Evolutionary conservation across 1,284 basidiomycete genomes (phyloP).

Genomic region (Exobasidium rhododendri): DNA sequence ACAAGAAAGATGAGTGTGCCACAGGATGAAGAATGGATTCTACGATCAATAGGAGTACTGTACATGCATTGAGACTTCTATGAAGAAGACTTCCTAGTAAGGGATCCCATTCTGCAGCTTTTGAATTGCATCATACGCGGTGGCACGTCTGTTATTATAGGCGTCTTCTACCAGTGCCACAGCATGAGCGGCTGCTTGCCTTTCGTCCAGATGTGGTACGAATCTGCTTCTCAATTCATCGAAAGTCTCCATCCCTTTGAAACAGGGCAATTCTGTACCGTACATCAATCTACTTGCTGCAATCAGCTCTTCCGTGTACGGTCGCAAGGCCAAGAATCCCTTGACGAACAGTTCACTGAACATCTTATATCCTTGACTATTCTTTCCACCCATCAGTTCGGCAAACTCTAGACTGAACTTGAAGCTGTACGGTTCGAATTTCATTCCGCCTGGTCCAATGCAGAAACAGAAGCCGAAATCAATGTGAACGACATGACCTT

Average conservation of each 20-base stretch:
- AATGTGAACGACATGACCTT: constrained; percentile 92
- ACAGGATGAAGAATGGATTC: too few species aligned
- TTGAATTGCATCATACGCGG: constrained; percentile 75
- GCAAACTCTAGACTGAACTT: constrained; percentile 99
- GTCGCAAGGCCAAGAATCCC: constrained; percentile 89
- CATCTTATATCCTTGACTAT: constrained; percentile 85
- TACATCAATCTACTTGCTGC: constrained; percentile 89
- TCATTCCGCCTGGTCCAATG: constrained; percentile 64
- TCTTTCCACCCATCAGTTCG: constrained; percentile 88
- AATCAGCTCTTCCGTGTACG: constrained; percentile 83
- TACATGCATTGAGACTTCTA: too few species aligned
- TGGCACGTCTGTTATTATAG: constrained; percentile 86
- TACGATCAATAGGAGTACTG: too few species aligned
- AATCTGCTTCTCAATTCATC: constrained; percentile 82
- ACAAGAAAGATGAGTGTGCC: too few species aligned
- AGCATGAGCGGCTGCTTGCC: constrained; percentile 86
- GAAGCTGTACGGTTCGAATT: constrained; percentile 67
- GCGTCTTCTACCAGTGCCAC: constrained; percentile 83
- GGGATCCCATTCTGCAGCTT: constrained; percentile 48
- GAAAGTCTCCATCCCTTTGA: constrained; percentile 79
- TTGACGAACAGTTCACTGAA: constrained; percentile 94
- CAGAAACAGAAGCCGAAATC: constrained; percentile 99
- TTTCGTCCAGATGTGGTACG: constrained; percentile 74
- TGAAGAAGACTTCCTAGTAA: too few species aligned
- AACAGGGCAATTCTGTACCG: constrained; percentile 87